Conservation (phyloP, 495 filamentous ascomycete genomes). For the Trichoderma asperelloides region DNA sequence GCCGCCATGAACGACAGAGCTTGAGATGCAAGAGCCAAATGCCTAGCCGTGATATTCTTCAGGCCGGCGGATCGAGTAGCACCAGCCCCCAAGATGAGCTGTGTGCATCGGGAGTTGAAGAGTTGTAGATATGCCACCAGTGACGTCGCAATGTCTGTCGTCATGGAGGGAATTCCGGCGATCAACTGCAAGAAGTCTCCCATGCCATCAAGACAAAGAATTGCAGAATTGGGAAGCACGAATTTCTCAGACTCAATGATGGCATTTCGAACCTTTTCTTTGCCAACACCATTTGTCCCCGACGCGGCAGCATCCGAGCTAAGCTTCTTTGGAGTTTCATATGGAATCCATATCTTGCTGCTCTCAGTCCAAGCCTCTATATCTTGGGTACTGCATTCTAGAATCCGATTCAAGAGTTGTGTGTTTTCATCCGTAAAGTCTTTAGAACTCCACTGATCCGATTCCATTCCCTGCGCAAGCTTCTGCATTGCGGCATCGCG, state of each 20-base stretch:
- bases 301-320: conserved; percentile 13
- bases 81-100: conserved; percentile 90
- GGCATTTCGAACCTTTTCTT: conserved; percentile 63
- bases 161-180: conserved; percentile 77
- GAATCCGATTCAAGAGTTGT: conserved; percentile 53
- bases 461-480: conserved; percentile 77
- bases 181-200: conserved; percentile 75
- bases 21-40: conserved; percentile 88
- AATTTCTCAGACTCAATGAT: conserved; percentile 78
- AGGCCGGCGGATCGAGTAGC: conserved; percentile 85
- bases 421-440: conserved; percentile 69
- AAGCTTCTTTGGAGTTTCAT: conserved; percentile 27
- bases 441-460: conserved; percentile 80
- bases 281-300: conserved; percentile 45
- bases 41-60: conserved; percentile 93
- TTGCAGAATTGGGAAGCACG: conserved; percentile 73
- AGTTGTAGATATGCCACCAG: conserved; percentile 61
- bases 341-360: conserved; percentile 62
- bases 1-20: conserved; percentile 80
- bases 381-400: conserved; percentile 75
- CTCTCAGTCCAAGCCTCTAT: conserved; percentile 61
- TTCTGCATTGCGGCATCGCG: conserved; percentile 69
- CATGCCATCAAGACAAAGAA: conserved; percentile 70
- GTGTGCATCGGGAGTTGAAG: conserved; percentile 89
- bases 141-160: conserved; percentile 65